These are phyloP conservation scores for Pyrus bretschneideri DNA, from an alignment of 306 rosid species.

Conservation along the genomic window DNA sequence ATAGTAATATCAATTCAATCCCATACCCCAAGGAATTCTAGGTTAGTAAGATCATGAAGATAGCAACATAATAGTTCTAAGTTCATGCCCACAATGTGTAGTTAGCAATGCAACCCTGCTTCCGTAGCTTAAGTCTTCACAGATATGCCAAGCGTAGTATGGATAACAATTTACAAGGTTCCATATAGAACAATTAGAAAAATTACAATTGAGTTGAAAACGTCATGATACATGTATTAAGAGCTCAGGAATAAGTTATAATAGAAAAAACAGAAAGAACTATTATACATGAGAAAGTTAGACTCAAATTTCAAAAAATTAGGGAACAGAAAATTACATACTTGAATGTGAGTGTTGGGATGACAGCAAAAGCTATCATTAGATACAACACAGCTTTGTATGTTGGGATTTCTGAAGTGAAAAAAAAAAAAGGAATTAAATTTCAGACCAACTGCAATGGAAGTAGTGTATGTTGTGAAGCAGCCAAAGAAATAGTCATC, in stretches of 20 bases:
- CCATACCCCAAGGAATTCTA: too few species aligned
- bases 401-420: constrained; percentile 55
- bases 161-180: neutral
- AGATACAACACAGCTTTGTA: constrained; percentile 37
- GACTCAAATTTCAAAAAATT: constrained; percentile 4
- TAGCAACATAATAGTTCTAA: too few species aligned
- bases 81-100: too few species aligned
- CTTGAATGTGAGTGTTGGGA: constrained; percentile 76
- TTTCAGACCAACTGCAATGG: neutral
- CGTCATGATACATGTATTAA: neutral
- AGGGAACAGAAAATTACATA: constrained; percentile 31
- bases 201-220: neutral
- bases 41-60: too few species aligned
- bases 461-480: neutral
- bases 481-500: neutral
- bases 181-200: neutral
- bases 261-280: neutral
- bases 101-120: too few species aligned
- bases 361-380: constrained; percentile 70
- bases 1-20: too few species aligned
- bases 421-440: neutral
- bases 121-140: too few species aligned
- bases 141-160: neutral
- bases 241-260: neutral
- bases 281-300: constrained; percentile 1